Conservation (phyloP, 2,329 filamentous ascomycete species). For the Davidsoniella neocaledoniae region DNA sequence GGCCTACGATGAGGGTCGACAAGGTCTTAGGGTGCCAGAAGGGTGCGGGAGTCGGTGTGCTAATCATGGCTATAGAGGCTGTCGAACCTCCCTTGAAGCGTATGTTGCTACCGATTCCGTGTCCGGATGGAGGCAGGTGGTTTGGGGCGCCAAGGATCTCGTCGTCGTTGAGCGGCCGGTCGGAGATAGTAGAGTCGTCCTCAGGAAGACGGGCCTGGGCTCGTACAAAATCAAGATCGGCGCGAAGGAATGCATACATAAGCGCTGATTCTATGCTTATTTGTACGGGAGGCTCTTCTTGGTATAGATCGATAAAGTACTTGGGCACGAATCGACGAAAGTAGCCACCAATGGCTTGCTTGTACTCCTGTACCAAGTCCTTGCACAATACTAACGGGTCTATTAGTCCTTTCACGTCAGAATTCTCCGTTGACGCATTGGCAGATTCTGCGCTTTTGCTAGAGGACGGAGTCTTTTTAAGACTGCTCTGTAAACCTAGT, state of each 20-base stretch:
- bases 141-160: slow-evolving; percentile 56
- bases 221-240: slow-evolving; percentile 84
- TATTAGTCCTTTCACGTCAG: slow-evolving; percentile 15
- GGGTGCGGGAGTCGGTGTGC: slow-evolving; percentile 75
- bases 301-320: slow-evolving; percentile 38
- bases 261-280: slow-evolving; percentile 33
- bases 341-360: slow-evolving; percentile 76
- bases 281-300: slow-evolving; percentile 4
- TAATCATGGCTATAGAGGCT: slow-evolving; percentile 75
- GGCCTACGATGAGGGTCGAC: slow-evolving; percentile 68
- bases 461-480: not conserved
- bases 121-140: slow-evolving; percentile 35
- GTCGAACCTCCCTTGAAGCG: slow-evolving; percentile 92
- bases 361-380: slow-evolving; percentile 60
- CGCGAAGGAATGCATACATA: slow-evolving; percentile 82
- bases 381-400: slow-evolving; percentile 54
- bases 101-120: slow-evolving; percentile 52
- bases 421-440: not conserved
- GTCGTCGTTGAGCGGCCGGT: slow-evolving; percentile 67
- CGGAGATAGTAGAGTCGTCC: slow-evolving; percentile 51
- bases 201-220: slow-evolving; percentile 75
- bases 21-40: slow-evolving; percentile 89
- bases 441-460: not conserved
- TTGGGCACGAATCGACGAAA: slow-evolving; percentile 79
- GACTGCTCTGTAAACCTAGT: slow-evolving; percentile 60